Evolutionary conservation across 768 basidiomycete genomes (phyloP).

Genomic region (Agaricus blazei): DNA sequence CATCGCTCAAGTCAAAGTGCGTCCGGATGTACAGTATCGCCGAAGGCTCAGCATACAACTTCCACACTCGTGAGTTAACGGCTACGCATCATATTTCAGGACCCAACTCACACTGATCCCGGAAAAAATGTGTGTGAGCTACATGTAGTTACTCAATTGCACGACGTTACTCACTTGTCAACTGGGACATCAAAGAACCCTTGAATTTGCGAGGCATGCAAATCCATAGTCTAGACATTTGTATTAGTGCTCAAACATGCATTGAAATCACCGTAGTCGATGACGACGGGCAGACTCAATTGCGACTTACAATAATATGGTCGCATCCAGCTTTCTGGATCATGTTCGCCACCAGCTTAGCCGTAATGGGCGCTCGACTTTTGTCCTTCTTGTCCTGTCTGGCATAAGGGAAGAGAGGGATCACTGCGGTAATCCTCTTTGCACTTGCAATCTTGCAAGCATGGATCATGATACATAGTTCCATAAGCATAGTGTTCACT

Average conservation of each 20-base stretch:
- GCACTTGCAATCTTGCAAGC: conserved; percentile 99
- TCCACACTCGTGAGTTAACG: conserved; percentile 11
- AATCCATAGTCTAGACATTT: conserved; percentile 82
- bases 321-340: conserved; percentile 89
- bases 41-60: conserved; percentile 96
- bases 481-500: conserved; percentile 95
- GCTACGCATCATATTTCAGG: conserved; percentile 13
- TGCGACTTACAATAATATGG: conserved; percentile 83
- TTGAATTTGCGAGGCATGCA: conserved; percentile 98
- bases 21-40: conserved; percentile 92
- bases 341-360: conserved; percentile 98
- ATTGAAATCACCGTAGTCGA: neutral
- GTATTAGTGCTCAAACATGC: conserved; percentile 10
- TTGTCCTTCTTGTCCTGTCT: conserved; percentile 99
- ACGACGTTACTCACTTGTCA: conserved; percentile 77
- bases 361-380: conserved; percentile 95
- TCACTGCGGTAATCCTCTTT: conserved; percentile 95
- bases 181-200: conserved; percentile 99
- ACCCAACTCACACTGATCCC: conserved; percentile 18
- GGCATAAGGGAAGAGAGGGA: conserved; percentile 95
- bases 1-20: conserved; percentile 77
- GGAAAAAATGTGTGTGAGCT: neutral
- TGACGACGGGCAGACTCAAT: neutral
- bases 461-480: conserved; percentile 98
- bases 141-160: conserved; percentile 12